Conservation (phyloP, 2,329 filamentous ascomycete genomes). For the Truncatella angustata region DNA sequence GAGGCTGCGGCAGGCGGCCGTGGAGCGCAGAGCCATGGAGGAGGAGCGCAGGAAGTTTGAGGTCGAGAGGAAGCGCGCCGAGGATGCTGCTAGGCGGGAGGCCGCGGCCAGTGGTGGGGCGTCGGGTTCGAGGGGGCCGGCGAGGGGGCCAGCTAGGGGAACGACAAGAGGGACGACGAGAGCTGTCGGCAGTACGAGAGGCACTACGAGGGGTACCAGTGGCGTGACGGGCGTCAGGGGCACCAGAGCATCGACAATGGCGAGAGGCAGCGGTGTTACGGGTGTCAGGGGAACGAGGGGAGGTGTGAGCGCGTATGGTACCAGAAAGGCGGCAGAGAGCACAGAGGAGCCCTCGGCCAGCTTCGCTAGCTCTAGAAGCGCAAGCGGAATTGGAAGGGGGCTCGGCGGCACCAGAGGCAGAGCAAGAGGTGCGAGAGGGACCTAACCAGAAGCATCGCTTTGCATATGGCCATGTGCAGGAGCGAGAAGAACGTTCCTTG, state of each 20-base stretch:
- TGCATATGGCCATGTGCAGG: neutral
- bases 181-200: too few relatives aligned
- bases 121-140: slow-evolving; percentile 12
- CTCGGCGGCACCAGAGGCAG: slow-evolving; percentile 49
- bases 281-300: slow-evolving; percentile 11
- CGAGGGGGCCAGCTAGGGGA: slow-evolving; percentile 7
- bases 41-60: slow-evolving; percentile 77
- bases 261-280: slow-evolving; percentile 5
- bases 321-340: slow-evolving; percentile 30
- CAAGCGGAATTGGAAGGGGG: slow-evolving; percentile 44
- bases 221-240: slow-evolving; percentile 1
- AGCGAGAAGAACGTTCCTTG: too few relatives aligned
- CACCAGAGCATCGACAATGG: slow-evolving; percentile 1
- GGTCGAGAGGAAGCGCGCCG: slow-evolving; percentile 60
- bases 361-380: slow-evolving; percentile 29
- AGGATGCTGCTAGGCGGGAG: slow-evolving; percentile 52
- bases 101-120: slow-evolving; percentile 23
- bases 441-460: neutral
- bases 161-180: too few relatives aligned
- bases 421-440: slow-evolving; percentile 52
- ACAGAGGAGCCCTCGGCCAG: slow-evolving; percentile 27
- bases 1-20: slow-evolving; percentile 69
- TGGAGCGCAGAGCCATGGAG: slow-evolving; percentile 72
- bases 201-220: slow-evolving; percentile 4
- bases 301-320: slow-evolving; percentile 14